phyloP scores from a whole-genome alignment of 2,329 filamentous ascomycete species.

The Pseudocercospora musae region DNA sequence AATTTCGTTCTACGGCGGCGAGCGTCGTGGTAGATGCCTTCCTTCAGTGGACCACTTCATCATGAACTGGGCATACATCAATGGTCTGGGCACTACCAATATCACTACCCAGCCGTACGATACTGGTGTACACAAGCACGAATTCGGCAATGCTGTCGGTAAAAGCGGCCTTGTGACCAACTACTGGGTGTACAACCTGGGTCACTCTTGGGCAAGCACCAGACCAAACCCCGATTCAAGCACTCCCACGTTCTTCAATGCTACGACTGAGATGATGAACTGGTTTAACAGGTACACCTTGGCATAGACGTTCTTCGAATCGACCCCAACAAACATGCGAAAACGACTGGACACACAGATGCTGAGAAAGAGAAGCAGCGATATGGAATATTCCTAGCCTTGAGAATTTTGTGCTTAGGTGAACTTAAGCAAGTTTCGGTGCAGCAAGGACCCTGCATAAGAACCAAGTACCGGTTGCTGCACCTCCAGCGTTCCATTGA shows the following conservation, averaged over 20 bases:
- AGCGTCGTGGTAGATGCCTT: constrained; percentile 25
- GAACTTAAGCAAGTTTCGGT: background rate
- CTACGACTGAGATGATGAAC: constrained; percentile 23
- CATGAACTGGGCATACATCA: constrained; percentile 36
- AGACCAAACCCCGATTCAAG: constrained; percentile 8
- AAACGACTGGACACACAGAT: background rate
- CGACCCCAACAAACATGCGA: background rate
- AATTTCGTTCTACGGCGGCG: constrained; percentile 42
- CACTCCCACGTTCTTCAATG: constrained; percentile 21
- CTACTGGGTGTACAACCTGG: constrained; percentile 37
- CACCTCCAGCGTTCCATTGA: constrained; percentile 5
- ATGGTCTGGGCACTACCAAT: constrained; percentile 30
- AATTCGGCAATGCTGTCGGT: constrained; percentile 29
- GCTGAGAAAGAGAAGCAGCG: background rate
- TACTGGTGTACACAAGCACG: constrained; percentile 27
- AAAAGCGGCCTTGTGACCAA: constrained; percentile 34
- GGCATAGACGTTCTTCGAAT: background rate
- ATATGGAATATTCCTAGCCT: background rate
- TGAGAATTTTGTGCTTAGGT: background rate
- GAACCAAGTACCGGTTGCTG: background rate
- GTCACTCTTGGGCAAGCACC: constrained; percentile 39
- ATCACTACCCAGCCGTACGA: constrained; percentile 25
- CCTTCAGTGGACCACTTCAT: constrained; percentile 35
- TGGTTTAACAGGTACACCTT: constrained; percentile 25
- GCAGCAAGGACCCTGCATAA: constrained; percentile 2